Conservation (phyloP, 2,329 filamentous ascomycete species). For the Cordyceps cicadae region DNA sequence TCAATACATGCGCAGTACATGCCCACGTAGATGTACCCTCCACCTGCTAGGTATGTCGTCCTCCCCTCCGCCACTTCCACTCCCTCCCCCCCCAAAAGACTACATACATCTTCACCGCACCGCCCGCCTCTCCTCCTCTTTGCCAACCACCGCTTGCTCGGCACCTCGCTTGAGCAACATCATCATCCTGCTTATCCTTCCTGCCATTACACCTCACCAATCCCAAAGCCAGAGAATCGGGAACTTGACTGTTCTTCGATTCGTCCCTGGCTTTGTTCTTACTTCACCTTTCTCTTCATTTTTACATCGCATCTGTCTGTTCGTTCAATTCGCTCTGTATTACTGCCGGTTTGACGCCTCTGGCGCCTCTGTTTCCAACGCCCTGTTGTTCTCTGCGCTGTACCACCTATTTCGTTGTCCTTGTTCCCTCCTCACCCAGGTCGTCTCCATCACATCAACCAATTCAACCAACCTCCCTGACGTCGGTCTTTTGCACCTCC, state of each 20-base stretch:
- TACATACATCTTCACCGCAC: slow-evolving; percentile 11
- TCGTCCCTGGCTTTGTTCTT: slow-evolving; percentile 6
- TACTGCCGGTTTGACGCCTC: slow-evolving; percentile 3
- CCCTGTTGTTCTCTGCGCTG: background rate
- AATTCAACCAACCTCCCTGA: background rate
- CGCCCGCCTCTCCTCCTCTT: slow-evolving; percentile 8
- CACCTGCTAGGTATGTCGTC: background rate
- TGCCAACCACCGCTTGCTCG: slow-evolving; percentile 10
- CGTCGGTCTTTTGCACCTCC: background rate
- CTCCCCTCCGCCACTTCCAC: background rate
- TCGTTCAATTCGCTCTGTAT: slow-evolving; percentile 7
- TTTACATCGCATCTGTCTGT: background rate
- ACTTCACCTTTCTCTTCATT: background rate
- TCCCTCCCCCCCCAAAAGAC: background rate
- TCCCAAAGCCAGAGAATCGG: slow-evolving; percentile 2
- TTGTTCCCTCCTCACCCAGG: background rate
- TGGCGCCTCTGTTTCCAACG: background rate
- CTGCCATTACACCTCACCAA: slow-evolving; percentile 1
- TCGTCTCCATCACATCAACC: slow-evolving; percentile 1
- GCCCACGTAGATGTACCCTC: background rate
- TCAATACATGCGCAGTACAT: background rate
- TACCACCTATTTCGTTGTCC: background rate
- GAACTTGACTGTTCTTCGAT: slow-evolving; percentile 7
- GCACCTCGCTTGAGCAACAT: slow-evolving; percentile 10
- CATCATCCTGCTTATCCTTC: background rate